Evolutionary conservation across 208 protist genomes (phyloP).

Genomic region (Naegleria lovaniensis): DNA sequence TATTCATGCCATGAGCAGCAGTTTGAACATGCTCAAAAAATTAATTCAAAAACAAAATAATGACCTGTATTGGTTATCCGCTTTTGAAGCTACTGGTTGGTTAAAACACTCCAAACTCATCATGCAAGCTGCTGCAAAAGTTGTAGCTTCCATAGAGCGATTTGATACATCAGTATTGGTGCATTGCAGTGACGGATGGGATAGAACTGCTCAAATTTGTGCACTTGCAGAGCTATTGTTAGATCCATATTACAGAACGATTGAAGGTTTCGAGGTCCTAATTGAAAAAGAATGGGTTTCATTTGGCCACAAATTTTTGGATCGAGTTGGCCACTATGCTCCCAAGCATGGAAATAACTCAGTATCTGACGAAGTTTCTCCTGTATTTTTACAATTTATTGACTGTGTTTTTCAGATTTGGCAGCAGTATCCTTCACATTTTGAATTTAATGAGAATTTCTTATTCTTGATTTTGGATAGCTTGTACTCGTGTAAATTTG

Average conservation of each 20-base stretch:
- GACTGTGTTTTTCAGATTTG: constrained; percentile 86
- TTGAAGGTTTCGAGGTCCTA: constrained; percentile 63
- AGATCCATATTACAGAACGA: constrained; percentile 80
- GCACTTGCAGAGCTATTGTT: constrained; percentile 75
- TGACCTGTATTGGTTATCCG: not conserved
- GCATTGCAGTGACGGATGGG: constrained; percentile 84
- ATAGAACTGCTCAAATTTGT: constrained; percentile 80
- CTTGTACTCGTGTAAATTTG: constrained; percentile 71
- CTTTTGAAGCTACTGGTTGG: not conserved
- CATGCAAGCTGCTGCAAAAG: not conserved
- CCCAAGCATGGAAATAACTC: not conserved
- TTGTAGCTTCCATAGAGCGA: not conserved
- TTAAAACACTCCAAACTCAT: not conserved
- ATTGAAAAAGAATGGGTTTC: constrained; percentile 88
- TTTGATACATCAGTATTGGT: constrained; percentile 19
- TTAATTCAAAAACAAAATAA: not conserved
- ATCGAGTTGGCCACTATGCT: constrained; percentile 42
- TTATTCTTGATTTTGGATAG: constrained; percentile 70
- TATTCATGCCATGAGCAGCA: constrained; percentile 10
- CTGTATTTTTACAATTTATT: constrained; percentile 88
- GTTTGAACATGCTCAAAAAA: not conserved
- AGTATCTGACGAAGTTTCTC: constrained; percentile 56
- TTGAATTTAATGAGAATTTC: constrained; percentile 84
- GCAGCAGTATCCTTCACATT: constrained; percentile 76
- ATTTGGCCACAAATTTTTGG: constrained; percentile 81